Evolutionary conservation across 2,329 filamentous ascomycete species (phyloP).

Genomic region (Coniochaeta sp.): DNA sequence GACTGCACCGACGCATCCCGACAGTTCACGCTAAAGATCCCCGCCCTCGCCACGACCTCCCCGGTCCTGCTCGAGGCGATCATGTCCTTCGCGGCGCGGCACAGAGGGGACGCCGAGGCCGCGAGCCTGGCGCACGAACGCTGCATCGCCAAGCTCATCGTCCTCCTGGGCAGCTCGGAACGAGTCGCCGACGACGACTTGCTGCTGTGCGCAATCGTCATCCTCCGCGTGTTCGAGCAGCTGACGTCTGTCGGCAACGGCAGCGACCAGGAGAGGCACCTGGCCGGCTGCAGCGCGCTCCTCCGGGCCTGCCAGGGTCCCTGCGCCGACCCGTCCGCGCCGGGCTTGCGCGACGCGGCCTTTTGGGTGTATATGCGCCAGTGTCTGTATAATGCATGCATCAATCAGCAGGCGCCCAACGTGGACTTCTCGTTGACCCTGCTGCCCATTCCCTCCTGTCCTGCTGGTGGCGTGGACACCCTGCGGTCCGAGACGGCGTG

Average conservation of each 20-base stretch:
- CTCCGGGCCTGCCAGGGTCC: not conserved
- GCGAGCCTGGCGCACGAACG: not conserved
- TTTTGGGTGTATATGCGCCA: constrained; percentile 3
- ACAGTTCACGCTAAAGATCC: constrained; percentile 1
- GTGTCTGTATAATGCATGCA: constrained; percentile 1
- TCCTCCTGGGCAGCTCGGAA: not conserved
- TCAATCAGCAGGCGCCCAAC: constrained; percentile 2
- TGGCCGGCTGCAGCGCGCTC: constrained; percentile 1
- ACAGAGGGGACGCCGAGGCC: not conserved
- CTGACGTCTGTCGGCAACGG: constrained; percentile 1
- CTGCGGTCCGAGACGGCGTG: not conserved
- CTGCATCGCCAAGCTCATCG: constrained; percentile 1
- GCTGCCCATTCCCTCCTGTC: not conserved
- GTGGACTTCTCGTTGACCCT: not conserved
- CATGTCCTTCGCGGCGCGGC: not conserved
- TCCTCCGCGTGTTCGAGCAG: constrained; percentile 1
- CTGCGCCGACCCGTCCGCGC: not conserved
- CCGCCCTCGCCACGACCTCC: not conserved
- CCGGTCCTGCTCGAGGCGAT: not conserved
- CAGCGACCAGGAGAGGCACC: constrained; percentile 1
- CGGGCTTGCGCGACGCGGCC: not conserved
- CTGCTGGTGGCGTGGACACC: not conserved
- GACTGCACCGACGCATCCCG: constrained; percentile 1
- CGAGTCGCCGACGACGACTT: not conserved
- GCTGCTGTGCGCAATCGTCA: not conserved